These are phyloP conservation scores for Botryotinia globosa DNA, from an alignment of 2,329 filamentous ascomycete species.

Conservation along the genomic window DNA sequence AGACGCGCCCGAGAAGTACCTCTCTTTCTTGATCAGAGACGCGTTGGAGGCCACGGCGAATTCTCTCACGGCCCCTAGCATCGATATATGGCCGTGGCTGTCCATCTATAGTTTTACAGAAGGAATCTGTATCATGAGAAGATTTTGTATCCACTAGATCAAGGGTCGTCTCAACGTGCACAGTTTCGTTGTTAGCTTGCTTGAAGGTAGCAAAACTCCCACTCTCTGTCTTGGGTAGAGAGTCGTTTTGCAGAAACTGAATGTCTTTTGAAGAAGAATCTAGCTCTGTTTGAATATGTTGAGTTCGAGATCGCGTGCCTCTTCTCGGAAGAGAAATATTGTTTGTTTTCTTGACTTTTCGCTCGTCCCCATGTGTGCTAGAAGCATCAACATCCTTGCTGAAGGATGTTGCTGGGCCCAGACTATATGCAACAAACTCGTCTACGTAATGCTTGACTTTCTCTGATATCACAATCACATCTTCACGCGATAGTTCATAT, in stretches of 20 bases:
- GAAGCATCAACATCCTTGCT: not conserved
- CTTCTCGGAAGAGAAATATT: not conserved
- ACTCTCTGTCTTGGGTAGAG: not conserved
- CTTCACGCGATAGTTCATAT: slow-evolving; percentile 5
- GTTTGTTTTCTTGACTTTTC: not conserved
- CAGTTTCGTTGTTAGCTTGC: not conserved
- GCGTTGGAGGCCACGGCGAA: slow-evolving; percentile 22
- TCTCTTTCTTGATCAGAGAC: slow-evolving; percentile 3
- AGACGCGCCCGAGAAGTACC: slow-evolving; percentile 1
- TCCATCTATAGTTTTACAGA: not conserved
- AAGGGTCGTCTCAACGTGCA: not conserved
- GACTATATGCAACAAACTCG: slow-evolving; percentile 8
- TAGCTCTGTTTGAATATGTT: not conserved
- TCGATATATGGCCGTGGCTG: slow-evolving; percentile 22
- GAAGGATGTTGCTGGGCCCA: not conserved
- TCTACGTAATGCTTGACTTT: slow-evolving; percentile 16
- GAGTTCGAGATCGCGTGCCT: not conserved
- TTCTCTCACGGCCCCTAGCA: slow-evolving; percentile 3
- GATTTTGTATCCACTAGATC: not conserved
- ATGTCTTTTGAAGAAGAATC: not conserved
- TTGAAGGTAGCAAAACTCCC: not conserved
- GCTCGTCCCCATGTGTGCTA: not conserved
- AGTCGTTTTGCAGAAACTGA: not conserved
- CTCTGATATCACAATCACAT: slow-evolving; percentile 17
- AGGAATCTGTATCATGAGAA: not conserved